Conservation (phyloP, 1,139 yeast species). For the Scheffersomyces parashehatae region DNA sequence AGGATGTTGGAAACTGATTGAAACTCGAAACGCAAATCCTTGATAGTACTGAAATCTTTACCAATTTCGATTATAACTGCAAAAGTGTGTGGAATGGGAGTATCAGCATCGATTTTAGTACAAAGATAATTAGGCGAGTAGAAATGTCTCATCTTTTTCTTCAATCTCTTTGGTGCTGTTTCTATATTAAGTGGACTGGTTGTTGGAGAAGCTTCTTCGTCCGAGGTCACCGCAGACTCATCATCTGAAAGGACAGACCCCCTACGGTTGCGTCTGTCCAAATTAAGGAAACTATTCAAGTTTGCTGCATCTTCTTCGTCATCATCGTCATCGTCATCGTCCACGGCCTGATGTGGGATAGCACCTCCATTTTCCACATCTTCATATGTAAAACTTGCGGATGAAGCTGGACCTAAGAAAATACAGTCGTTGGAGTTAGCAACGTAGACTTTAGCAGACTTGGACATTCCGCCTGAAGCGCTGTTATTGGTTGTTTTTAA, state of each 20-base stretch:
- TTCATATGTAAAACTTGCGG: conserved; percentile 47
- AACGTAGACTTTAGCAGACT: conserved; percentile 33
- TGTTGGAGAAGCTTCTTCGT: conserved; percentile 8
- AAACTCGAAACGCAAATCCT: conserved; percentile 34
- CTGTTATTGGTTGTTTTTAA: conserved; percentile 26
- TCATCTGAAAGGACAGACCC: conserved; percentile 3
- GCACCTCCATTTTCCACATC: conserved; percentile 45
- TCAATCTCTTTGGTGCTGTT: conserved; percentile 9
- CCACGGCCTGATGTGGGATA: background rate
- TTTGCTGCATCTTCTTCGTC: background rate
- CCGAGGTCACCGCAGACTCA: conserved; percentile 9
- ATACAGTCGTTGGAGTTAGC: conserved; percentile 46
- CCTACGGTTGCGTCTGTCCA: background rate
- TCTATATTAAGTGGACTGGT: conserved; percentile 2
- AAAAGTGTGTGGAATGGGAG: conserved; percentile 49
- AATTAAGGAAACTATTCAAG: background rate
- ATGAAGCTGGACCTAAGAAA: conserved; percentile 42
- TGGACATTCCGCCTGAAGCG: conserved; percentile 24
- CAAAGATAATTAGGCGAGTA: conserved; percentile 42
- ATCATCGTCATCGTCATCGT: background rate
- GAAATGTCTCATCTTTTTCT: conserved; percentile 19
- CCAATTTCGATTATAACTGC: conserved; percentile 44
- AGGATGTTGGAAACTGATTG: conserved; percentile 36
- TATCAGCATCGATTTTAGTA: conserved; percentile 41
- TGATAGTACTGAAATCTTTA: conserved; percentile 30